phyloP scores from a whole-genome alignment of 495 filamentous ascomycete genomes.

The Podospora australis region DNA sequence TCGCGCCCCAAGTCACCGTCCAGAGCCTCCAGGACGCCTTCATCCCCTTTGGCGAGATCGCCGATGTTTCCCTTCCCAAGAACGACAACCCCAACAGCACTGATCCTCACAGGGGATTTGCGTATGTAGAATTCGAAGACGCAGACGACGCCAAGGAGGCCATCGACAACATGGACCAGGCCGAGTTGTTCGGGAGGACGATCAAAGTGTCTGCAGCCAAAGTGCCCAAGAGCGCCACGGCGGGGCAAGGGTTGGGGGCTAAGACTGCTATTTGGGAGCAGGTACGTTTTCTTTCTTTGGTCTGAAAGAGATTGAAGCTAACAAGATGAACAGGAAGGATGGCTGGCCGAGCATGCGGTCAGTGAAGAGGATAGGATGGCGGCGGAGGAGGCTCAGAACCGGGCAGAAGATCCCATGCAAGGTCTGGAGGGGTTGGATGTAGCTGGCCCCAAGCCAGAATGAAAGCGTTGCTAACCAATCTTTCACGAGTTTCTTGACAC shows the following conservation, averaged over 20 bases:
- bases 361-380: slow-evolving; percentile 76
- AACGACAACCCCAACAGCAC: slow-evolving; percentile 61
- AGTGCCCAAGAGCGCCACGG: slow-evolving; percentile 77
- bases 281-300: slow-evolving; percentile 45
- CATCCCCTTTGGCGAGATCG: slow-evolving; percentile 91
- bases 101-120: slow-evolving; percentile 75
- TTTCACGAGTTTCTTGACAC: background rate
- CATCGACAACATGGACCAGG: slow-evolving; percentile 98
- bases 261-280: slow-evolving; percentile 98
- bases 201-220: slow-evolving; percentile 91
- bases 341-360: slow-evolving; percentile 83
- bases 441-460: slow-evolving; percentile 81
- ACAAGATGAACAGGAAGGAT: slow-evolving; percentile 65
- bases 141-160: slow-evolving; percentile 84
- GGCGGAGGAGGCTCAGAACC: slow-evolving; percentile 49
- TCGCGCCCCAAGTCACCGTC: slow-evolving; percentile 69
- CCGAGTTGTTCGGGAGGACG: slow-evolving; percentile 87
- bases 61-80: slow-evolving; percentile 81
- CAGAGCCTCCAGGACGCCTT: slow-evolving; percentile 81
- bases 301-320: slow-evolving; percentile 20
- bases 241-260: slow-evolving; percentile 76
- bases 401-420: slow-evolving; percentile 84
- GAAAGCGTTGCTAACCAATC: slow-evolving; percentile 17
- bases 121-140: slow-evolving; percentile 91
- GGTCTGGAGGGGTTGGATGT: slow-evolving; percentile 89